These are phyloP conservation scores for Schrenkiella parvula DNA, from an alignment of 345 rosid species.

Conservation along the genomic window DNA sequence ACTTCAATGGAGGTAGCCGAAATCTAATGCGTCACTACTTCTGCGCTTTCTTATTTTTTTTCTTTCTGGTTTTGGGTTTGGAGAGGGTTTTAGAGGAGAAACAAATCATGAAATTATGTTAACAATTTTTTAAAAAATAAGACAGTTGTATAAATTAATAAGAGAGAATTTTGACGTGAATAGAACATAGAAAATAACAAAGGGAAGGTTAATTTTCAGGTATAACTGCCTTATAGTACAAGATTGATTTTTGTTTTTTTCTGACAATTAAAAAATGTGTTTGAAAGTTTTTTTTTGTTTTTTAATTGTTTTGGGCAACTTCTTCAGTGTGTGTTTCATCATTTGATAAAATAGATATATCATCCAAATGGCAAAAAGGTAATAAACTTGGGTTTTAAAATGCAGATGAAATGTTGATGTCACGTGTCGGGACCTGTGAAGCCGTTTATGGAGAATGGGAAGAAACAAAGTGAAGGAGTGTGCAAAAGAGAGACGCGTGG, in stretches of 20 bases:
- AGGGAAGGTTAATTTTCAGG: not conserved
- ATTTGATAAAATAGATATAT: not conserved
- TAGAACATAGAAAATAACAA: conserved; percentile 13
- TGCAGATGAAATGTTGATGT: not conserved
- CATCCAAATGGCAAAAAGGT: conserved; percentile 12
- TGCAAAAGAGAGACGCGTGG: conserved; percentile 34
- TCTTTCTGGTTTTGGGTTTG: not conserved
- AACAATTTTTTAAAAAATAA: not conserved
- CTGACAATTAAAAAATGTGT: not conserved
- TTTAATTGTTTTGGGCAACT: not conserved
- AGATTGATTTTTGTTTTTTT: not conserved
- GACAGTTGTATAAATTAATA: not conserved
- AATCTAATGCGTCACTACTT: conserved; percentile 21
- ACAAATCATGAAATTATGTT: not conserved
- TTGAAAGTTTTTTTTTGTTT: not conserved
- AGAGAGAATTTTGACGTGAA: not conserved
- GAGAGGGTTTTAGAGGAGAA: conserved; percentile 19
- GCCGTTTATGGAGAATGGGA: conserved; percentile 9
- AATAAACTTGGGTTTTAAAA: not conserved
- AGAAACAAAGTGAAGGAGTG: conserved; percentile 3
- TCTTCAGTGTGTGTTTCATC: not conserved
- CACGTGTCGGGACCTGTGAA: conserved; percentile 2
- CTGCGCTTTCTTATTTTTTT: not conserved
- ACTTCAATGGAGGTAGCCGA: conserved; percentile 27
- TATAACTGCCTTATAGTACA: not conserved